phyloP scores from a whole-genome alignment of 176 grass and related monocot species.

The Zizania latifolia region DNA sequence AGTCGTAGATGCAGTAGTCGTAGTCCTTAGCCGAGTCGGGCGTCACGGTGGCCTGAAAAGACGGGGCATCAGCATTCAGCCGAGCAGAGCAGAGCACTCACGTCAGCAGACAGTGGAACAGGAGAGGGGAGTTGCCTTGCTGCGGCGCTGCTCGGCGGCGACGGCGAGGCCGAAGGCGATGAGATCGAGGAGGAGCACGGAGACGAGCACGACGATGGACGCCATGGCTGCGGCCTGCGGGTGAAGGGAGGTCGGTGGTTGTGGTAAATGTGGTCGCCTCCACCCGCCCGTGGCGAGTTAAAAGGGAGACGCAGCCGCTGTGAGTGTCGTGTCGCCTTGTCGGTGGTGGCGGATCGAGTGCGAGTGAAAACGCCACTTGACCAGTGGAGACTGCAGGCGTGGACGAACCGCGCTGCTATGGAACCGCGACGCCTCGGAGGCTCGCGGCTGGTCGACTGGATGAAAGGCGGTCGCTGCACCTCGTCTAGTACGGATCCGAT shows the following conservation, averaged over 20 bases:
- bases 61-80: not conserved
- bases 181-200: constrained; percentile 66
- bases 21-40: constrained; percentile 69
- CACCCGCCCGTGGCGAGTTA: not conserved
- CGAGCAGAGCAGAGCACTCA: no score
- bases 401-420: no score
- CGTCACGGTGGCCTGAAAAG: constrained; percentile 39
- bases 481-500: no score
- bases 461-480: no score
- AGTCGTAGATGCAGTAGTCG: constrained; percentile 73
- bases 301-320: not conserved
- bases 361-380: no score
- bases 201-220: constrained; percentile 58
- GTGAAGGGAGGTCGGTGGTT: not conserved
- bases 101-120: not conserved
- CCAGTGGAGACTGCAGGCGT: no score
- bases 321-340: no score
- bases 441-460: no score
- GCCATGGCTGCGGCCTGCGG: constrained; percentile 23
- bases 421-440: no score
- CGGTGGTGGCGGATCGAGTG: no score
- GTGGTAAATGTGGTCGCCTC: not conserved
- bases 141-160: constrained; percentile 91
- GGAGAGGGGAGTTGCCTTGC: constrained; percentile 28
- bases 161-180: constrained; percentile 83